Evolutionary conservation across 1,284 basidiomycete species (phyloP).

Genomic region (Sphaerobolus stellatus): DNA sequence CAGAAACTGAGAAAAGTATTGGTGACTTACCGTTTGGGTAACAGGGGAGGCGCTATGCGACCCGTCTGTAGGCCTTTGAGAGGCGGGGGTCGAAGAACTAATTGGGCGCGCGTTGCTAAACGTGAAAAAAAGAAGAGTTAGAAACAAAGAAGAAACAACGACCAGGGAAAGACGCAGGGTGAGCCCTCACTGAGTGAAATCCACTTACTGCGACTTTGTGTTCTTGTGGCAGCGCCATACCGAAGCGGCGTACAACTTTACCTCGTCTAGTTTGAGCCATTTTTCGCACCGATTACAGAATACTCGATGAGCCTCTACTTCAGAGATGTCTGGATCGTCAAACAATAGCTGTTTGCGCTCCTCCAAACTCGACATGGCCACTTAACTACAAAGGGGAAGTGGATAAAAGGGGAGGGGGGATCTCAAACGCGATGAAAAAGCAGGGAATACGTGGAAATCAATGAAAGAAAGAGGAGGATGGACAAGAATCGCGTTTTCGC

Average conservation of each 20-base stretch:
- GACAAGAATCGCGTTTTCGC: not conserved
- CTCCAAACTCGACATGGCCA: slow-evolving; percentile 1
- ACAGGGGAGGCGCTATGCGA: too few relatives aligned
- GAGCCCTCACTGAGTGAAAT: not conserved
- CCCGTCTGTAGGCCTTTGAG: too few relatives aligned
- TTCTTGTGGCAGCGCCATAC: slow-evolving; percentile 13
- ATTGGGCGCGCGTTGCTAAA: slow-evolving; percentile 1
- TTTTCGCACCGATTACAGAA: slow-evolving; percentile 72
- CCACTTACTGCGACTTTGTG: slow-evolving; percentile 12
- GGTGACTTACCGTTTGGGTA: too few relatives aligned
- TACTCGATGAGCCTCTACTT: slow-evolving; percentile 71
- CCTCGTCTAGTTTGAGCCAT: slow-evolving; percentile 41
- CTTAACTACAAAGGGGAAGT: not conserved
- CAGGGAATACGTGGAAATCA: not conserved
- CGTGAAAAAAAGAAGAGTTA: not conserved
- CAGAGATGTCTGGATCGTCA: slow-evolving; percentile 54
- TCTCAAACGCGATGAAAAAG: not conserved
- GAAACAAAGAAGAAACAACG: not conserved
- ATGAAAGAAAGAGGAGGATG: not conserved
- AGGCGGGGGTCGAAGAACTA: too few relatives aligned
- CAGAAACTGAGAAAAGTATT: too few relatives aligned
- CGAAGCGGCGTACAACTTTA: slow-evolving; percentile 11
- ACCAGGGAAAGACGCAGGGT: not conserved
- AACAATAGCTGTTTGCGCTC: slow-evolving; percentile 10
- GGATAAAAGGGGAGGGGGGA: not conserved